Evolutionary conservation across 2,329 filamentous ascomycete genomes (phyloP), one percentile per base, ranked within the genome.

Genomic region (Ascochyta viciae-villosae): DNA sequence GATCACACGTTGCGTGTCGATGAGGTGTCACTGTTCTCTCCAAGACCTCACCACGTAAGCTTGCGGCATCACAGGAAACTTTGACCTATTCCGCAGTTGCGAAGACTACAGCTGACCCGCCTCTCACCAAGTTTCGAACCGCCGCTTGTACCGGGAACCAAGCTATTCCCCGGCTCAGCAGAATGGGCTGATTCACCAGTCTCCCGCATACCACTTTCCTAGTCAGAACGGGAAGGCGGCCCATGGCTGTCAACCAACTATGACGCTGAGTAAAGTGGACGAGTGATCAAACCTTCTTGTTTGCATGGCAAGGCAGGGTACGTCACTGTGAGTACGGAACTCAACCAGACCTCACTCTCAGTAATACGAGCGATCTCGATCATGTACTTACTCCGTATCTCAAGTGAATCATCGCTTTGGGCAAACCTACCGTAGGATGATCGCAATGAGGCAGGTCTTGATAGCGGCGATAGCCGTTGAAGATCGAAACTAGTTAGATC

Each of bases 41-140:
- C 29, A 23, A 40, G 41, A 43, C 23, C 45, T 45, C 35, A n/a
- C 52, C 39, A 49, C 40, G 12, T 29, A 29, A 29, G 27, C 27
- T 29, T 10, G 27, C 27, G 9, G 12, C 34, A 10, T 5, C 2
- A 41, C 9, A 29, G 37, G 29, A 46, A 47, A 8, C 37, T 42
- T 42, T 24, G 26, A 24, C 35, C 24, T 35, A 40, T 12, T 12
- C n/a, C 13, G 29, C 35, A 23, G 16, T 31, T 50, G 52, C 46
- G 50, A 27, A 19, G 9, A 34, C 24, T n/a, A 22, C 41, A 38
- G 24, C 42, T 19, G 19, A 22, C 35, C 26, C 40, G 16, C 34
- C 40, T 26, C 23, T 34, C 27, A 47, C 37, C 22, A 35, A 27
- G 27, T 35, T 35, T 52, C 10, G 19, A 19, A 12, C 31, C 39